These are phyloP conservation scores for Cryptococcus floricola DNA, from an alignment of 1,284 basidiomycete genomes.

Conservation along the genomic window DNA sequence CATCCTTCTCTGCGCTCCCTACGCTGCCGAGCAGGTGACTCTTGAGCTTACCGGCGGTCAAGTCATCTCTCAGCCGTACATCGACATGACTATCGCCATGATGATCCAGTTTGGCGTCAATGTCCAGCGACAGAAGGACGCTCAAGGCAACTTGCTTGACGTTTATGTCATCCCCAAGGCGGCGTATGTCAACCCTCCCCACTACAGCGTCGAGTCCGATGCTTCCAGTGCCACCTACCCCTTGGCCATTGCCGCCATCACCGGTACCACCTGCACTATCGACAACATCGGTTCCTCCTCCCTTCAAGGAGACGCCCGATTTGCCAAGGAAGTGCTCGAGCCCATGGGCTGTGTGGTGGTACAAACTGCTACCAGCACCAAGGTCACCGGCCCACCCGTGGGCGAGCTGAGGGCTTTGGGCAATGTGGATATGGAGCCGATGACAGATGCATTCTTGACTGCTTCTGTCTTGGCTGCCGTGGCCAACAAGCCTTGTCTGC, in stretches of 20 bases:
- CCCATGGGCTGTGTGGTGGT: constrained; percentile 91
- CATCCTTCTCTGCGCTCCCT: constrained; percentile 92
- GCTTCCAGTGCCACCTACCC: constrained; percentile 96
- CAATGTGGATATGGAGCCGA: constrained; percentile 95
- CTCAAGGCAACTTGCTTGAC: constrained; percentile 63
- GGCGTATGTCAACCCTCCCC: constrained; percentile 69
- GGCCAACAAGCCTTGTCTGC: constrained; percentile 57
- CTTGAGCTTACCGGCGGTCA: constrained; percentile 87
- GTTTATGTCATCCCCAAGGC: constrained; percentile 85
- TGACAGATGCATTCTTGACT: constrained; percentile 99
- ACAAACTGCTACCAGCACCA: constrained; percentile 84
- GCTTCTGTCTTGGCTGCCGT: constrained; percentile 89
- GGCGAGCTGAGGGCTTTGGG: constrained; percentile 79
- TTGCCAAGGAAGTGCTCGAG: constrained; percentile 87
- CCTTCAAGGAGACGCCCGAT: constrained; percentile 92
- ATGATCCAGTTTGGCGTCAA: constrained; percentile 90
- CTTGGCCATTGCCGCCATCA: constrained; percentile 92
- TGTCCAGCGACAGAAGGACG: constrained; percentile 68
- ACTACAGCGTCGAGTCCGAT: constrained; percentile 92
- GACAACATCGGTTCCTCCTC: constrained; percentile 85
- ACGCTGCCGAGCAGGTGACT: constrained; percentile 73
- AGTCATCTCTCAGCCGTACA: constrained; percentile 98
- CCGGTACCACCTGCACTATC: constrained; percentile 90
- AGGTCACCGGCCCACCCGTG: constrained; percentile 82
- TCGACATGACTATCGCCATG: constrained; percentile 99